phyloP scores from a whole-genome alignment of 306 rosid genomes.

The Arachis hypogaea region DNA sequence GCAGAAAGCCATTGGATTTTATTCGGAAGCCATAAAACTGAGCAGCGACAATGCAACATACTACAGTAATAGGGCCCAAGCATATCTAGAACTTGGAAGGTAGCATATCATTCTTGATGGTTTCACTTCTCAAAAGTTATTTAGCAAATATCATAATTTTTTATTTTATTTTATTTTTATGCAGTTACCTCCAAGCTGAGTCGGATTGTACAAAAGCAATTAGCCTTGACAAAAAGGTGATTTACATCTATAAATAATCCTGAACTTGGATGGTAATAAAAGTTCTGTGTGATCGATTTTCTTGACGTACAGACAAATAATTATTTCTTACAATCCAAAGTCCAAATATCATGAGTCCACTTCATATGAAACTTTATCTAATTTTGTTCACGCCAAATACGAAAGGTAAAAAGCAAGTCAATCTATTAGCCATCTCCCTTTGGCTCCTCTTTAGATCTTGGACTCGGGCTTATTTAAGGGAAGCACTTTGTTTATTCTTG shows the following conservation, averaged over 20 bases:
- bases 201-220: conserved; percentile 85
- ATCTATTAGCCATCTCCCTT: no score
- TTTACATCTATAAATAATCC: background rate
- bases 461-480: no score
- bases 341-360: conserved; percentile 1
- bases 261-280: conserved; percentile 11
- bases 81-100: conserved; percentile 84
- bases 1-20: conserved; percentile 67
- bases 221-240: conserved; percentile 86
- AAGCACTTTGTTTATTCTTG: background rate
- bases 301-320: conserved; percentile 18
- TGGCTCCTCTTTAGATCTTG: no score
- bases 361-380: background rate
- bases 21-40: conserved; percentile 86
- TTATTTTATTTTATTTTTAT: conserved; percentile 35
- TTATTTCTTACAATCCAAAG: background rate
- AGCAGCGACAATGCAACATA: conserved; percentile 74
- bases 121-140: conserved; percentile 30
- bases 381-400: background rate
- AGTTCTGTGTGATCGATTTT: conserved; percentile 1
- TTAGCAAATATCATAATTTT: background rate
- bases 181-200: conserved; percentile 85
- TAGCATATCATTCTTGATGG: conserved; percentile 39
- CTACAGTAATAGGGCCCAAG: conserved; percentile 94
- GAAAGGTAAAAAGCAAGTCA: no score